Base-by-base conservation (phyloP, 2,329 filamentous ascomycete genomes). In the Iodosphaeria phyllophila region DNA sequence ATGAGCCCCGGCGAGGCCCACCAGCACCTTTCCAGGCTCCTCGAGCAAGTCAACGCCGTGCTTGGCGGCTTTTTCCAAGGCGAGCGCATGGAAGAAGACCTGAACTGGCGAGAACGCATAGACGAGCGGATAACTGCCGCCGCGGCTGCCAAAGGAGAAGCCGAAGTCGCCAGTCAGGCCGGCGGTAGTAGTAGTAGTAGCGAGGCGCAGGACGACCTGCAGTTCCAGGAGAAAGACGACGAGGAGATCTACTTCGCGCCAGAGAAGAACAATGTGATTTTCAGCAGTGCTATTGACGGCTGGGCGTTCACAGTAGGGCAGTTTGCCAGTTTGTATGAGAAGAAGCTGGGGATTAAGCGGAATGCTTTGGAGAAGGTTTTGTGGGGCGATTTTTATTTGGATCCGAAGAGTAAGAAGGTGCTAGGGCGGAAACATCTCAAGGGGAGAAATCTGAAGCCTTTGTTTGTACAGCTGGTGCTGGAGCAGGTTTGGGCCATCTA, bases 251-350 rank as follows among this genome's bases (percentile, higher is more conserved):
- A 98, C 48, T 98, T 98, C 51, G 82, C 89, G 1, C 89, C 89
- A 0, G 89, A 98, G 44, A 92, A 86, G 51, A 93, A 93, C 49
- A 98, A 98, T 43, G 89, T 98, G 47, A 95, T 98, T 34, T 98
- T 98, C 48, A 83, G 82, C 55, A 95, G 86, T 46, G 89, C 89
- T 30, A 76, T 92, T 28, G 89, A 98, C 44, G 89, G 89, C n/a
- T 98, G 89, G 89, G 89, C 89, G 3, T 98, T 98, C 41, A 98
- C 89, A 0, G 74, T 92, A 24, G 70, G 83, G 25, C 89, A 98
- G 41, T 98, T 98, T 45, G 84, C 89, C 11, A 69, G 69, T 18
- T 56, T 95, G 15, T 98, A 95, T 43, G 86, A 95, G 51, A 92
- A 84, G 58, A 98, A 98, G 48, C 64, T 98, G 5, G 86, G 89